Percentiles rank a stretch among this genome's conserved stretches.
Evolutionary conservation across 495 filamentous ascomycete genomes (phyloP).

Genomic region (Hapsidospora chrysogenum): DNA sequence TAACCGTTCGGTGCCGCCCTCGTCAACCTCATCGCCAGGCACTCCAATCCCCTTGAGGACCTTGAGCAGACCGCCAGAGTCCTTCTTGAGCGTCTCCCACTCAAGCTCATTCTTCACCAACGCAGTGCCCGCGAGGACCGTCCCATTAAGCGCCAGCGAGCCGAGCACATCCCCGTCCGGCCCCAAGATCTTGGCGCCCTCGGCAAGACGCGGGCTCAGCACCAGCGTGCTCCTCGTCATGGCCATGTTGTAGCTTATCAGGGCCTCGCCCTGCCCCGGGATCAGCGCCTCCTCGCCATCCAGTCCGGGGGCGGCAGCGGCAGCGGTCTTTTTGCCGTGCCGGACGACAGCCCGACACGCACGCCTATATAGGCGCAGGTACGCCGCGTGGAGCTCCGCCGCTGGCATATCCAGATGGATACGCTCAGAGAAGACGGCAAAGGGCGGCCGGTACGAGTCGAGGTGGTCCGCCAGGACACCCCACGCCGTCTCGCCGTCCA

Average conservation of each 20-base stretch:
- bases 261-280: constrained; percentile 21
- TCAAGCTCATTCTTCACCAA: constrained; percentile 61
- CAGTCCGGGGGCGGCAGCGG: no score
- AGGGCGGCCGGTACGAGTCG: constrained; percentile 6
- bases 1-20: background rate
- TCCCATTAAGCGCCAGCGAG: constrained; percentile 55
- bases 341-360: constrained; percentile 20
- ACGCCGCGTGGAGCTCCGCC: constrained; percentile 12
- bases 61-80: constrained; percentile 31
- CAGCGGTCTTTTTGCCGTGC: background rate
- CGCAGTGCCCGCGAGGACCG: constrained; percentile 61
- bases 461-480: constrained; percentile 36
- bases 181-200: constrained; percentile 18
- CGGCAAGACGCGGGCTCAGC: constrained; percentile 42
- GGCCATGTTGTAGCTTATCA: constrained; percentile 65
- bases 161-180: constrained; percentile 28
- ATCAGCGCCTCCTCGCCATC: no score
- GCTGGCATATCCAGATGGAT: constrained; percentile 11
- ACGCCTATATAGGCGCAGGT: constrained; percentile 33
- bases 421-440: constrained; percentile 11
- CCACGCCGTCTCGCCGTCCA: constrained; percentile 17
- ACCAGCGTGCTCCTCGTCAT: constrained; percentile 56
- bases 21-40: constrained; percentile 9
- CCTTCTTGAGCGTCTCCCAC: constrained; percentile 43
- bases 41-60: constrained; percentile 47